These are phyloP conservation scores for Haematococcus lacustris DNA, from an alignment of 139 green algal species.

Conservation along the genomic window DNA sequence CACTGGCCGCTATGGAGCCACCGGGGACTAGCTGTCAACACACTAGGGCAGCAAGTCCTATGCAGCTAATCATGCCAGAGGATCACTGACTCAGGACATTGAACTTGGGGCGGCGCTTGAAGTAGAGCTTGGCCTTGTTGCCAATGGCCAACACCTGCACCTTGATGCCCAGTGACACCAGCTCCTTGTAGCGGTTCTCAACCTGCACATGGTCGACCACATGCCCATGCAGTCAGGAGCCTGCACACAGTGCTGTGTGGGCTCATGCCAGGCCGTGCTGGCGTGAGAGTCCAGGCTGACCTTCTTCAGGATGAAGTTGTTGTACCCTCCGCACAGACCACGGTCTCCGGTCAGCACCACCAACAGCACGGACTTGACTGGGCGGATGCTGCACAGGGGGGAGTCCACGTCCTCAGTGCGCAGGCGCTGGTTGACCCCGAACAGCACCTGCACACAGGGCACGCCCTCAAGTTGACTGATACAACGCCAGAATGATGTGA, in stretches of 20 bases:
- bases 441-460: conserved; percentile 72
- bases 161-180: conserved; percentile 73
- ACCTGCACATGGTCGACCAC: conserved; percentile 29
- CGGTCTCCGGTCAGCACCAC: conserved; percentile 90
- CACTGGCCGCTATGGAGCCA: too few species aligned
- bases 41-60: too few species aligned
- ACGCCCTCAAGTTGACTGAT: background rate
- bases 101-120: conserved; percentile 81
- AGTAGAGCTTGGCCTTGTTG: conserved; percentile 91
- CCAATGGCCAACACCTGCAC: conserved; percentile 82
- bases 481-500: background rate
- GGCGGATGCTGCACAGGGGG: conserved; percentile 81
- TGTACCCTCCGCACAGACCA: conserved; percentile 98
- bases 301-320: conserved; percentile 94
- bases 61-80: too few species aligned
- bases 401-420: conserved; percentile 94
- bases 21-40: too few species aligned
- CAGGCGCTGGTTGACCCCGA: conserved; percentile 94
- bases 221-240: too few species aligned
- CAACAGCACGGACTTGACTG: conserved; percentile 91
- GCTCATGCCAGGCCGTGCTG: too few species aligned
- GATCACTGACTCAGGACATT: conserved; percentile 72
- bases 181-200: conserved; percentile 80
- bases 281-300: too few species aligned
- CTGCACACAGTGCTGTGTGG: too few species aligned